Evolutionary conservation across 1,139 yeast genomes (phyloP), one percentile per base, ranked within the genome.

Genomic region (Chernovozyma aurita): DNA sequence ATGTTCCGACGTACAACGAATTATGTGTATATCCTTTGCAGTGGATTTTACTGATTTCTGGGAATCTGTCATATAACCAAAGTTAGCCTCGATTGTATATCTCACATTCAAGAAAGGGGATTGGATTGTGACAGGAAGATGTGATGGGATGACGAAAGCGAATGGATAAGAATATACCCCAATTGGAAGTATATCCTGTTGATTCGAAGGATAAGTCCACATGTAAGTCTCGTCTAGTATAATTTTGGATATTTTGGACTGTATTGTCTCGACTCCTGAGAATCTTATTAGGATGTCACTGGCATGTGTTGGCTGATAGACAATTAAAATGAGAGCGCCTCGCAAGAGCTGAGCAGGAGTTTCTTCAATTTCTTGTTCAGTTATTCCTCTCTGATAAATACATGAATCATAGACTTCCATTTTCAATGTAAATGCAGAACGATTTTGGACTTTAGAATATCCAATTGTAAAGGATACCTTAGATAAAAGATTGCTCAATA

Each of bases 91-190:
- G 14, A 49, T 30, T 14, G 33, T 29, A 37, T 49, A 49, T 11
- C 26, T 28, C 15, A 43, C 36, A 16, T 30, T 34, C 9, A 48
- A 27, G 18, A 44, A 35, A 5, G 32, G 26, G 11, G 47, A 33
- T 4, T 17, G 24, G 20, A 43, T 38, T 8, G 47, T 36, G 11
- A 41, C 48, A 2, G 52, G 52, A 16, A 49, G 31, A 13, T 24
- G 18, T 3, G 44, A 40, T 27, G 45, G 46, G 5, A 47, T 35
- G 13, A 47, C 33, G 31, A 49, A 49, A 8, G 34, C 38, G 25
- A 48, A 49, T 2, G 50, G 47, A 28, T 45, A 48, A 11, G 43
- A 42, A 30, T 49, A 49, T 4, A 44, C 37, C 2, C 52, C 53
- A 2, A 35, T 34, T 11, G 41, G 40, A 8, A 37, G 21, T 6